Base-by-base conservation (phyloP, 257 asterid species). In the Haberlea rhodopensis region DNA sequence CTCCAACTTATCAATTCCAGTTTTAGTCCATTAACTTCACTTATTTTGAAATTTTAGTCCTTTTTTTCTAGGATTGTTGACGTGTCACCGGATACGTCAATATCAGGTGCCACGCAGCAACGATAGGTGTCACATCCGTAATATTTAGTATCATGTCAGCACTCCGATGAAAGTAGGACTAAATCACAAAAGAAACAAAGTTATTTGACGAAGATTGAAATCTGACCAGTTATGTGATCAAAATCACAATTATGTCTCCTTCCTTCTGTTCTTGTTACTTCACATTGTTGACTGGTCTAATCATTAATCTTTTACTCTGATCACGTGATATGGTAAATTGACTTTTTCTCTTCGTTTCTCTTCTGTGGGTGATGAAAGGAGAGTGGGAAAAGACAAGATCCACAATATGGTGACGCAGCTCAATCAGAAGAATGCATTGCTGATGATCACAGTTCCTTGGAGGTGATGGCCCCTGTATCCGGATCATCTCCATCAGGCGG, bases 401-500 rank as follows among this genome's bases (percentile, higher is more conserved):
- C 74, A 54, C 72, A 69, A 3, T 76, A 77, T 60, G 52, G 40
- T 46, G 86, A 77, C 66, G 74, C 78, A 23, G 55, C 77, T 45
- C 83, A 79, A 8, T 67, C 82, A 10, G 87, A 74, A 53, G 85
- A 79, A 45, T 85, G 73, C 78, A 48, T 63, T 13, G 75, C 55
- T 23, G 89, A 83, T 53, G 83, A 77, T 63, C 75, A 67, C 23
- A 60, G 79, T 71, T 68, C 76, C 70, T 57, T 67, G 51, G 54
- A 69, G 5, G 60, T 51, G 18, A 57, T 20, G 21, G 71, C 72
- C 71, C 72, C 81, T 13, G 72, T 67, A 46, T 74, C 85, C 8
- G 89, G 80, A 68, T 83, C 95, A 20, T 85, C 96, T 18, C 98
- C 96, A 79, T 79, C 98, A 2, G 90, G 88, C 10, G 96, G 96